Conservation (phyloP, 306 rosid genomes). For the Prunus salicina region DNA sequence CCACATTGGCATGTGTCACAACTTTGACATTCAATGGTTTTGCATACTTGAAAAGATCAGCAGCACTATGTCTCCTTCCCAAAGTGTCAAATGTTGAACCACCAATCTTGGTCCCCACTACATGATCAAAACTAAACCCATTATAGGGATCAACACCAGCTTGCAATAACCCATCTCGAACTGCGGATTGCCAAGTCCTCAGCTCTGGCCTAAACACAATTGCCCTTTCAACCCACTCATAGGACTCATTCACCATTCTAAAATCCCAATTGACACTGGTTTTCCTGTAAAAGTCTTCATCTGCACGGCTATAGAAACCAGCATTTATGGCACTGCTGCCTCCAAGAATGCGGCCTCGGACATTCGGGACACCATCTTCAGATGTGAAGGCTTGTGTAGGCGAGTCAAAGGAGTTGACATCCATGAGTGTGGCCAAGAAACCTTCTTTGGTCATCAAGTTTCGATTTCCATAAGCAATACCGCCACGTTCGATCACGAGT, state of each 20-base stretch:
- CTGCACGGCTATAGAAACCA: constrained; percentile 90
- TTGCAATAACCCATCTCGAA: constrained; percentile 74
- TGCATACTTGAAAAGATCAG: constrained; percentile 60
- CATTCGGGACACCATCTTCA: constrained; percentile 85
- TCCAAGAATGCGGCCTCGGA: constrained; percentile 88
- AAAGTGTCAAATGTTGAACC: constrained; percentile 73
- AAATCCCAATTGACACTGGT: constrained; percentile 56
- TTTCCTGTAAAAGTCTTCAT: constrained; percentile 40
- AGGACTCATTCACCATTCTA: constrained; percentile 58
- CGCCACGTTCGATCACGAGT: constrained; percentile 77
- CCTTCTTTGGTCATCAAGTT: constrained; percentile 77
- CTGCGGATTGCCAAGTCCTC: constrained; percentile 74
- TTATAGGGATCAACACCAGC: constrained; percentile 76
- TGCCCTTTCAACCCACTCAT: constrained; percentile 72
- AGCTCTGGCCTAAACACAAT: constrained; percentile 65
- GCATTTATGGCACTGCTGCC: constrained; percentile 95
- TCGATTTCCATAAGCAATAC: constrained; percentile 32
- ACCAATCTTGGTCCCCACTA: constrained; percentile 73
- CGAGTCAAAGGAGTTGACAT: constrained; percentile 38
- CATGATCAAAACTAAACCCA: constrained; percentile 70
- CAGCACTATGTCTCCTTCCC: constrained; percentile 71
- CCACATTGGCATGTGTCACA: constrained; percentile 62
- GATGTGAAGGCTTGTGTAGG: constrained; percentile 71
- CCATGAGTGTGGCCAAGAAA: constrained; percentile 59
- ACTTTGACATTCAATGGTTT: constrained; percentile 43